phyloP scores from a whole-genome alignment of 1,284 basidiomycete genomes.

The Mrakiaceae sp. region DNA sequence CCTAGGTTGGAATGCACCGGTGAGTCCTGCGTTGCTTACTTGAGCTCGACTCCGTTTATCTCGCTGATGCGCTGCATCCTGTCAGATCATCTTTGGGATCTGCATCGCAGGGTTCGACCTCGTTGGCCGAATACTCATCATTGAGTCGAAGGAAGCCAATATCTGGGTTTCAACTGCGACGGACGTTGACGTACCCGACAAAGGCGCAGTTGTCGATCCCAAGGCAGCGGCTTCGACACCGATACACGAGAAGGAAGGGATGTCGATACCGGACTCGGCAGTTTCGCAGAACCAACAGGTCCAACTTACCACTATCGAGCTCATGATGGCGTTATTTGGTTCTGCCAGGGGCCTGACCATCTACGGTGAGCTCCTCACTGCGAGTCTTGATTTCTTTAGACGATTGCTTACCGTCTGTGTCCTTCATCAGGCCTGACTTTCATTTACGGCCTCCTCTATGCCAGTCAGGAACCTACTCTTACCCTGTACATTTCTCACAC shows the following conservation, averaged over 20 bases:
- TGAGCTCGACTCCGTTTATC: no score
- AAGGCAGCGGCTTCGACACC: no score
- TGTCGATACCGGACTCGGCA: no score
- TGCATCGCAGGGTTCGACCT: slow-evolving; percentile 50
- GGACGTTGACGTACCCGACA: no score
- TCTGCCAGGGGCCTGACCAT: slow-evolving; percentile 49
- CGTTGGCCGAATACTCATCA: slow-evolving; percentile 39
- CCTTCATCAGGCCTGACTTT: slow-evolving; percentile 21
- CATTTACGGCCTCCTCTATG: slow-evolving; percentile 42
- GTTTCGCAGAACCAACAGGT: no score
- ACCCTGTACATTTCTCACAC: slow-evolving; percentile 29
- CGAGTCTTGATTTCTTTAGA: slow-evolving; percentile 15
- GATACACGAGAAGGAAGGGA: no score
- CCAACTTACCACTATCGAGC: slow-evolving; percentile 19
- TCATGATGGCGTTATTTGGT: slow-evolving; percentile 41
- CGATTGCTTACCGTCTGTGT: no score
- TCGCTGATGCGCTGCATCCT: no score
- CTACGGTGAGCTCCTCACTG: slow-evolving; percentile 35
- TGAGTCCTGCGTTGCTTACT: no score
- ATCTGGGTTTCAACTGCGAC: slow-evolving; percentile 9
- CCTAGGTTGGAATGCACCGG: slow-evolving; percentile 59
- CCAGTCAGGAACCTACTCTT: slow-evolving; percentile 50
- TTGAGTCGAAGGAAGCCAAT: slow-evolving; percentile 37
- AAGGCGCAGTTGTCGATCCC: no score
- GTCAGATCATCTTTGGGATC: slow-evolving; percentile 52